phyloP scores from a whole-genome alignment of 164 flowering plant species.

The grape (Vitis vinifera) region DNA sequence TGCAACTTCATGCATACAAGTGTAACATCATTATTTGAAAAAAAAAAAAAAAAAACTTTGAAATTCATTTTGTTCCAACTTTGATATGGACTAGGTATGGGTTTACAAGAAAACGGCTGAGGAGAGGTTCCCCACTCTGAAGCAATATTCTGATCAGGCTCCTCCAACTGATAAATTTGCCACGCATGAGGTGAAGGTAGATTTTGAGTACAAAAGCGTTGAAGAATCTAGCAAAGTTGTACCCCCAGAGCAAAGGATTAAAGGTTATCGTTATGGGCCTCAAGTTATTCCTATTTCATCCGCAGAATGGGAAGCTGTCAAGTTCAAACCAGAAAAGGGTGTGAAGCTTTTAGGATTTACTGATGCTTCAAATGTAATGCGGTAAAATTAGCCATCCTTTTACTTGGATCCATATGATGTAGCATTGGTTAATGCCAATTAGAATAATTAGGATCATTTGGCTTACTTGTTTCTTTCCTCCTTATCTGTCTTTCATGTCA shows the following conservation, averaged over 20 bases:
- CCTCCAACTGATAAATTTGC: slow-evolving; percentile 81
- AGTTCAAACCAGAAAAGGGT: slow-evolving; percentile 90
- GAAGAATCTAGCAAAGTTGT: slow-evolving; percentile 64
- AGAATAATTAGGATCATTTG: background rate
- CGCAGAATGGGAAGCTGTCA: slow-evolving; percentile 82
- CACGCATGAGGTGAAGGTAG: slow-evolving; percentile 89
- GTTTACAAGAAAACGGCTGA: slow-evolving; percentile 92
- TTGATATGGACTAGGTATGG: slow-evolving; percentile 57
- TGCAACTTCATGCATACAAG: background rate
- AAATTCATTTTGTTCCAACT: background rate
- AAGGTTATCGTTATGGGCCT: slow-evolving; percentile 94
- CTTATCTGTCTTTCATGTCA: slow-evolving; percentile 6
- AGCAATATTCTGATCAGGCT: slow-evolving; percentile 90
- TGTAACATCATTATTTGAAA: background rate
- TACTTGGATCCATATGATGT: background rate
- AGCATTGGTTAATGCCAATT: background rate
- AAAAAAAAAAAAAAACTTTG: background rate
- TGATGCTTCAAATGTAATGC: slow-evolving; percentile 72
- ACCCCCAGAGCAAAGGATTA: slow-evolving; percentile 96
- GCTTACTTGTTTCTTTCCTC: background rate
- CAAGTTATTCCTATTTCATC: slow-evolving; percentile 92
- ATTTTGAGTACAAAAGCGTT: slow-evolving; percentile 73
- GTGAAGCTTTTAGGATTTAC: slow-evolving; percentile 96
- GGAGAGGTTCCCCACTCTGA: slow-evolving; percentile 88
- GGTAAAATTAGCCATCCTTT: slow-evolving; percentile 45